Conservation (phyloP, 2,329 filamentous ascomycete genomes). For the Neurospora sp. region DNA sequence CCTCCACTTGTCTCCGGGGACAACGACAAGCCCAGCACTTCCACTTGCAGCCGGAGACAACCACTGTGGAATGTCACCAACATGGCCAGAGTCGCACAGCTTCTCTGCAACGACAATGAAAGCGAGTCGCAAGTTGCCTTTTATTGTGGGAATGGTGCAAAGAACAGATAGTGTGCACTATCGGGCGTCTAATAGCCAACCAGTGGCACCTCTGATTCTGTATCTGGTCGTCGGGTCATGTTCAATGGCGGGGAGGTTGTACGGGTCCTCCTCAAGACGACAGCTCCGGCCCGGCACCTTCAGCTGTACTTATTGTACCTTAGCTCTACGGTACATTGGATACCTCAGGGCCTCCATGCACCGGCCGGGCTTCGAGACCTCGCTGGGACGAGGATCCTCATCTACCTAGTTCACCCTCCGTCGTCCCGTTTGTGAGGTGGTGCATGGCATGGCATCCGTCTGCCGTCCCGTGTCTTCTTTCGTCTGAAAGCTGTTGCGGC, state of each 20-base stretch:
- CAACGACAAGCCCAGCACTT: not conserved
- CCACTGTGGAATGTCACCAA: not conserved
- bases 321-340: not conserved
- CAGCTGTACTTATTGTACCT: not conserved
- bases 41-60: not conserved
- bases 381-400: not conserved
- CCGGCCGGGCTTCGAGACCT: not conserved
- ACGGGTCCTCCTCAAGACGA: not conserved
- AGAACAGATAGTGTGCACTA: not conserved
- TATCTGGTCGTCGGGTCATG: not conserved
- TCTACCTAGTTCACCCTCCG: not conserved
- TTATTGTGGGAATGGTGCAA: not conserved
- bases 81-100: not conserved
- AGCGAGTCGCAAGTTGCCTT: not conserved
- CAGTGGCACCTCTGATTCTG: not conserved
- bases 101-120: not conserved
- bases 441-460: not conserved
- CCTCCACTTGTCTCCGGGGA: not conserved
- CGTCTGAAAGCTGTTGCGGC: not conserved
- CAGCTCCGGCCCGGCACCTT: not conserved
- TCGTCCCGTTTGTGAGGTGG: not conserved
- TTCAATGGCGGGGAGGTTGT: not conserved
- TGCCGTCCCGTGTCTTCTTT: not conserved
- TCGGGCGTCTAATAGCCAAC: not conserved
- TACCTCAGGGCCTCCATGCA: not conserved